Evolutionary conservation across 148 eudicot species (phyloP), one percentile per base, ranked within the genome.

Genomic region (Rhododendron vialii): DNA sequence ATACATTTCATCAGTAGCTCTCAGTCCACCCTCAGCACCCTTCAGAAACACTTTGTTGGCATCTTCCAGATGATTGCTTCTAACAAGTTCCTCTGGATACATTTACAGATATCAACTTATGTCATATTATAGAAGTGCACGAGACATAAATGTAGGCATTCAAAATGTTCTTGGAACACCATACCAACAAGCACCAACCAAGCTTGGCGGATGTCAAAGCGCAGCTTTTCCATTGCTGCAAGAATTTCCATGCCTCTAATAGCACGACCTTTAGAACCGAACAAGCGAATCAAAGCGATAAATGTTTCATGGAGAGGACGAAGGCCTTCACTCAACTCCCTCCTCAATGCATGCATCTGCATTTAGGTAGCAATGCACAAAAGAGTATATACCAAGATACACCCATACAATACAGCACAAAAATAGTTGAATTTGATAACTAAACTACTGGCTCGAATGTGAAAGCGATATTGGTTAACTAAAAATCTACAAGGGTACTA

Each of bases 181-280:
- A 83, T 94, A 96, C 98, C 98, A 91, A 95, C 94, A 92, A 95
- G 96, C 87, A 96, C 92, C 91, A 96, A 88, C 99, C 99, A 96
- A 87, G 96, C 99, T 88, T 95, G 92, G 85, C 95, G 98, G 82
- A 95, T 94, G 92, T 96, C 96, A 89, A 90, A 96, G 47, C 91
- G 91, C 82, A 94, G 88, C 88, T 96, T 95, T 89, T 96, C 99
- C 99, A 96, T 96, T 57, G 96, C 99, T 59, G 98, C 94, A 86
- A 96, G 95, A 85, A 96, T 96, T 88, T 96, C 99, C 81, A 94
- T 87, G 81, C 98, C 99, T 91, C 94, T 92, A 38, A 94, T 88
- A 36, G 98, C 95, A 90, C 48, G 90, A 43, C 99, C 99, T 84
- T 93, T 93, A 59, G 94, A 91, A 77, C 98, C 99, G 86, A 94